Evolutionary conservation across 2,329 filamentous ascomycete genomes (phyloP).

Genomic region (Colletotrichum brevisporum): DNA sequence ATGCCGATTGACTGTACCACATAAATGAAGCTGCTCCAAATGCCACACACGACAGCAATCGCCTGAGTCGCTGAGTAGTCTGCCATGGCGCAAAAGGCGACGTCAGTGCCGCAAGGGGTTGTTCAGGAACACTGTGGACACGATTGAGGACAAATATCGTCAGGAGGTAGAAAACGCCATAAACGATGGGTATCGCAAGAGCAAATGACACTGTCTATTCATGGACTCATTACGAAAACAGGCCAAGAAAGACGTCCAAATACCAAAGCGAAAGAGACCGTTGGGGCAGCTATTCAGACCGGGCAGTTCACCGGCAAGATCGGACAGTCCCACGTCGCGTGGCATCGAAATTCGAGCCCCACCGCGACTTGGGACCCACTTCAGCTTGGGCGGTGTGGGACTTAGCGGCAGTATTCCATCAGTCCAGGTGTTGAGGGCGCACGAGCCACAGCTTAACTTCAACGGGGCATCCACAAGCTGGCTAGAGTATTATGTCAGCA

Average conservation of each 20-base stretch:
- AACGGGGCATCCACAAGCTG: not conserved
- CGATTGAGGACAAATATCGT: constrained; percentile 46
- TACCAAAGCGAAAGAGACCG: not conserved
- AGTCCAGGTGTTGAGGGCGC: not conserved
- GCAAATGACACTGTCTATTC: not conserved
- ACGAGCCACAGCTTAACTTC: constrained; percentile 11
- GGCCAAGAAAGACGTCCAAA: not conserved
- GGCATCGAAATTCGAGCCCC: constrained; percentile 28
- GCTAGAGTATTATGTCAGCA: too few species aligned
- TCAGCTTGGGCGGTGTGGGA: not conserved
- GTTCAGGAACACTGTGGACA: not conserved
- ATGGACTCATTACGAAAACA: constrained; percentile 5
- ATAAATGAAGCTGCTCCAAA: constrained; percentile 68
- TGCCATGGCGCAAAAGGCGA: constrained; percentile 14
- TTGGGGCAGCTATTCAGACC: not conserved
- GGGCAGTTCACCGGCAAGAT: constrained; percentile 12
- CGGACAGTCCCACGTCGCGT: constrained; percentile 13
- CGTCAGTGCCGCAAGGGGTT: constrained; percentile 6
- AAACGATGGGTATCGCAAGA: not conserved
- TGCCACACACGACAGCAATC: constrained; percentile 62
- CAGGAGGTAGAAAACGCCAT: constrained; percentile 20
- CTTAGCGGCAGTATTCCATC: not conserved
- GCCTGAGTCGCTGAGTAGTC: constrained; percentile 49
- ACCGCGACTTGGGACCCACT: constrained; percentile 7
- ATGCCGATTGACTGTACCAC: constrained; percentile 70